Evolutionary conservation across 129 eudicot genomes (phyloP), one percentile per base, ranked within the genome.

Genomic region (Chrysanthemum seticuspe): DNA sequence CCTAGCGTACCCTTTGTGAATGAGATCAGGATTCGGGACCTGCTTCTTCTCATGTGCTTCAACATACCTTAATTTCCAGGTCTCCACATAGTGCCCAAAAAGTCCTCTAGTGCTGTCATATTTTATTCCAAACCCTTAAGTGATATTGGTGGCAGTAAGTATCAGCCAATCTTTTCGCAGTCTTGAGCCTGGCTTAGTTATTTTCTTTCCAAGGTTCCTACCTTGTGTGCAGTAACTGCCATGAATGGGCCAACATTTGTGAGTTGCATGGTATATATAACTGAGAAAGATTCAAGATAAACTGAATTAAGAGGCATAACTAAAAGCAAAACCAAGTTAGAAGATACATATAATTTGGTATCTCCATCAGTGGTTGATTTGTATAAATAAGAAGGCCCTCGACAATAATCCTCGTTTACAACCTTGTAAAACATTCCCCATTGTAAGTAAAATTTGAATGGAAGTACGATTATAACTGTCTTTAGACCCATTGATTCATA

Each of bases 161-260:
- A 76, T 75, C 66, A 49, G 86, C 84, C 65, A 82, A 75, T 15
- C 67, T 80, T 66, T 82, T 89, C 83, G 47, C 79, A 82, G 54
- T 84, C 85, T 34, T 78, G 86, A 78, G 70, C 60, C 75, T 69
- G 83, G 74, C 44, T 64, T 16, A 9, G 36, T 13, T 62, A 77
- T 52, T 70, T 51, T 56, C 48, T 76, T 58, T 59, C 82, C 49
- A 79, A 62, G 55, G 27, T 47, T 29, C 40, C 65, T 15, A 7
- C 58, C 58, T 53, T 53, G 6, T 53, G 58, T 53, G 58, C 58
- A 53, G 58, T 13, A 14, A 27, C 72, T 16, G 87, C 84, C 5
- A 74, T 23, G 54, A 85, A 85, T 6, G 87, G 90, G 47, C 87
- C 92, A 84, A 82, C 47, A 40, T 7, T 40, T 40, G 47, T 40